phyloP scores from a whole-genome alignment of 2,329 filamentous ascomycete species.

The Scortechinia acanthostroma region DNA sequence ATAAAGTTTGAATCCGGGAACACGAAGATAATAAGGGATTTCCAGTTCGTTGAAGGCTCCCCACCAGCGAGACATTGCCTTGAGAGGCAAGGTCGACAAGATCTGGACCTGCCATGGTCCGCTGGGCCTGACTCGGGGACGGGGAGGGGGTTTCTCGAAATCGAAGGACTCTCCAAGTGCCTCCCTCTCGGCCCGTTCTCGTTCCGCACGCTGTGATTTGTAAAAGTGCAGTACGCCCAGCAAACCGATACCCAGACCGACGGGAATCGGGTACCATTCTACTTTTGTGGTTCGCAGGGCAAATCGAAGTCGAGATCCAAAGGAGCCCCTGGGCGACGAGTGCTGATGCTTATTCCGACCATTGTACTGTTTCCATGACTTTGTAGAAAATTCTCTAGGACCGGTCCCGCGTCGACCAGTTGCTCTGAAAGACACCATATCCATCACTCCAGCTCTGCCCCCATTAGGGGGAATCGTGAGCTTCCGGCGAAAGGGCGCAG shows the following conservation, averaged over 20 bases:
- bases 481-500: not conserved
- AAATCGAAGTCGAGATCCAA: conserved; percentile 43
- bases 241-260: conserved; percentile 62
- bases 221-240: conserved; percentile 60
- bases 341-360: not conserved
- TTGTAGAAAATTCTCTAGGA: conserved; percentile 17
- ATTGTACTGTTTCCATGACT: not conserved
- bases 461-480: conserved; percentile 7
- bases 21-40: conserved; percentile 63
- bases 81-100: conserved; percentile 68
- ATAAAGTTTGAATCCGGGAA: conserved; percentile 70
- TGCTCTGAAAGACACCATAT: conserved; percentile 19
- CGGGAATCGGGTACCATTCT: conserved; percentile 68
- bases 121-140: conserved; percentile 53
- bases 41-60: conserved; percentile 68
- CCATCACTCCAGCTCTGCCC: conserved; percentile 15
- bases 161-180: conserved; percentile 17
- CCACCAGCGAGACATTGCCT: conserved; percentile 67
- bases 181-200: conserved; percentile 27
- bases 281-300: conserved; percentile 57
- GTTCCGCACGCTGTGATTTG: conserved; percentile 25
- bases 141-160: conserved; percentile 33
- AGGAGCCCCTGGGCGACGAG: conserved; percentile 23
- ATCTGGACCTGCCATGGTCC: conserved; percentile 71
- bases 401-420: conserved; percentile 19